Base-by-base conservation (phyloP, 139 green algal genomes). In the Chlorella sp. region DNA sequence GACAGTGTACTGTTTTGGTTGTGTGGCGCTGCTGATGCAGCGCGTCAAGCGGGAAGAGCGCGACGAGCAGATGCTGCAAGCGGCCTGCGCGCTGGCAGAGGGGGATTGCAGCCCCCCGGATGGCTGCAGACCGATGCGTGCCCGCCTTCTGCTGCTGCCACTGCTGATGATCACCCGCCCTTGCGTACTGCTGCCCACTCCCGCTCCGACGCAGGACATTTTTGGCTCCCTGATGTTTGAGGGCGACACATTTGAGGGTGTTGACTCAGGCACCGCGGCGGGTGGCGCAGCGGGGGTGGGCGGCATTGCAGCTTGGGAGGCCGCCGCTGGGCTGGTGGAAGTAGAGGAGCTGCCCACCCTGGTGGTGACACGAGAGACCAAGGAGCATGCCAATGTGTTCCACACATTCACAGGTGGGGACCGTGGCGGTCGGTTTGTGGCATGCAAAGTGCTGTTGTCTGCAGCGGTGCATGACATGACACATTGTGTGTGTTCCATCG, bases 341-440 rank as follows among this genome's bases (percentile, higher is more conserved):
- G 65, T 85, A 5, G 79, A 89, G 57, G 32, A 41, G 56, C 57
- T 72, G 47, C 80, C 80, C 36, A 87, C 74, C 16, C 70, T 91
- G 75, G 51, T 89, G 20, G 85, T 89, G 41, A 89, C 88, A 3
- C 76, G 88, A 2, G 88, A 91, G 78, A 36, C 83, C 15, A 64
- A 51, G 32, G 88, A 91, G 81, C 85, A 89, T 28, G 81, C 65
- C 75, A 91, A 91, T 51, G 84, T 91, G 25, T 91, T 85, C 64
- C 88, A 91, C 76, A 81, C 75, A 3, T 23, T 88, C 23, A 91
- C 87, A 41, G 78, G 78, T 83, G 65, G 2, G 65, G 21, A 13
- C 47, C 0, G 21, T 1, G n/a, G n/a, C n/a, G n/a, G n/a, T n/a
- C n/a, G n/a, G n/a, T n/a, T n/a, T n/a, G n/a, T n/a, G n/a, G n/a